Percentiles rank a stretch among this genome's conserved stretches.
phyloP scores from a whole-genome alignment of 140 eudicot species.

The Ambrosia hybrid region DNA sequence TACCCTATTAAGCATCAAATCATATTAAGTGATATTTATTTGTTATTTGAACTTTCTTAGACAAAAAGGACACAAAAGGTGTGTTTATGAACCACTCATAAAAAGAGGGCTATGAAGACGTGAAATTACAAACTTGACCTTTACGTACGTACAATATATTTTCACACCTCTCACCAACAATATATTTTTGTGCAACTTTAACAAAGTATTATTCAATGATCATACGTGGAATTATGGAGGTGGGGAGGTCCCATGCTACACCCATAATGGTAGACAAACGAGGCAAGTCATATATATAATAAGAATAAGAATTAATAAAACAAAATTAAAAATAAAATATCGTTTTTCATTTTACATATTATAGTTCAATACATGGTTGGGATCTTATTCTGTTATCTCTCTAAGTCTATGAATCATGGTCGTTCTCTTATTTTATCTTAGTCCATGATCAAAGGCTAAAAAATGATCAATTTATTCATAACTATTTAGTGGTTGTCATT shows the following conservation, averaged over 20 bases:
- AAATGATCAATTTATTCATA: too few species aligned
- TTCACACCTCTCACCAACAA: background rate
- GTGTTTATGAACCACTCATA: slow-evolving; percentile 35
- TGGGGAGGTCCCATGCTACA: slow-evolving; percentile 41
- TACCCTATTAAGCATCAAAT: slow-evolving; percentile 17
- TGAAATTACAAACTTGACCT: slow-evolving; percentile 36
- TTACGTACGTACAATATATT: slow-evolving; percentile 27
- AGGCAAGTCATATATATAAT: slow-evolving; percentile 14
- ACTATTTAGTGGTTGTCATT: too few species aligned
- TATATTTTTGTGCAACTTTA: slow-evolving; percentile 1
- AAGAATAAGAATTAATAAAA: background rate
- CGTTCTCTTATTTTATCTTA: background rate
- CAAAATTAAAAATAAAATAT: background rate
- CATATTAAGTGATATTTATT: slow-evolving; percentile 12
- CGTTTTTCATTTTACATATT: background rate
- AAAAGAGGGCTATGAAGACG: slow-evolving; percentile 18
- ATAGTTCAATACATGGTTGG: too few species aligned
- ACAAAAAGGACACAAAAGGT: slow-evolving; percentile 25
- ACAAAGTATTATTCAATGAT: slow-evolving; percentile 2
- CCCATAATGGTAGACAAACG: slow-evolving; percentile 53
- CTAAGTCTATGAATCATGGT: too few species aligned
- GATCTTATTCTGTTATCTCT: too few species aligned
- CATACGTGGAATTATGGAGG: slow-evolving; percentile 29
- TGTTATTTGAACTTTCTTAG: slow-evolving; percentile 11
- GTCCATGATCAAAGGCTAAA: background rate